phyloP scores from a whole-genome alignment of 2,329 filamentous ascomycete genomes.

The Chaetomium sp. region DNA sequence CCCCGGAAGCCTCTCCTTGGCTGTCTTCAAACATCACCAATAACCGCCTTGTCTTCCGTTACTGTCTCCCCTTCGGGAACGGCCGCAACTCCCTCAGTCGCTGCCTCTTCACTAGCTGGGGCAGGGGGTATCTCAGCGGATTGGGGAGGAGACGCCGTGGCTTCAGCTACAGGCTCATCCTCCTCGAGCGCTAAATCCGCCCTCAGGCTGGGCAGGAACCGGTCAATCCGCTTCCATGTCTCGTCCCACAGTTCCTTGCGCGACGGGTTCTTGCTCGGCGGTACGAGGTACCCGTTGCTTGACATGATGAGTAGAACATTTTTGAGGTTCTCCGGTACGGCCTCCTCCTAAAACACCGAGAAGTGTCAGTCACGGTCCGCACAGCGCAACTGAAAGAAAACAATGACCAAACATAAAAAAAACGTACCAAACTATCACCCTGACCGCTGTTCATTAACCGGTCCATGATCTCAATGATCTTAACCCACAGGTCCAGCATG shows the following conservation, averaged over 20 bases:
- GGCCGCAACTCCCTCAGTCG: not conserved
- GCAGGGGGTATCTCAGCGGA: not conserved
- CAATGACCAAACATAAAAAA: not conserved
- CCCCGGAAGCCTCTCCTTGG: no score
- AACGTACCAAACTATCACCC: constrained; percentile 74
- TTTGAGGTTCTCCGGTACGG: constrained; percentile 89
- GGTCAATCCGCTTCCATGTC: constrained; percentile 59
- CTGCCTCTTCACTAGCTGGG: not conserved
- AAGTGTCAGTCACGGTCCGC: not conserved
- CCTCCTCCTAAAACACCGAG: constrained; percentile 63
- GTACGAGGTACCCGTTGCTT: constrained; percentile 74
- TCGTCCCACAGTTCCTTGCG: constrained; percentile 55
- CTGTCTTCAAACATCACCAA: not conserved
- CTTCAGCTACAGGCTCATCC: constrained; percentile 13
- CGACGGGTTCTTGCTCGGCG: constrained; percentile 52
- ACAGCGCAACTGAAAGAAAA: not conserved
- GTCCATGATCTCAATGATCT: constrained; percentile 91
- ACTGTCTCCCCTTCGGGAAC: not conserved
- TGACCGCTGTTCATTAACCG: constrained; percentile 93
- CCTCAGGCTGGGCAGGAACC: constrained; percentile 56
- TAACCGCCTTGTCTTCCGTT: not conserved
- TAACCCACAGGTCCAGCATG: constrained; percentile 86
- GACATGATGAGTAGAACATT: constrained; percentile 95
- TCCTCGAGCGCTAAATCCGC: constrained; percentile 51
- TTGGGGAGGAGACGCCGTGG: not conserved